Evolutionary conservation across 306 rosid genomes (phyloP).

Genomic region (Luffa aegyptiaca): DNA sequence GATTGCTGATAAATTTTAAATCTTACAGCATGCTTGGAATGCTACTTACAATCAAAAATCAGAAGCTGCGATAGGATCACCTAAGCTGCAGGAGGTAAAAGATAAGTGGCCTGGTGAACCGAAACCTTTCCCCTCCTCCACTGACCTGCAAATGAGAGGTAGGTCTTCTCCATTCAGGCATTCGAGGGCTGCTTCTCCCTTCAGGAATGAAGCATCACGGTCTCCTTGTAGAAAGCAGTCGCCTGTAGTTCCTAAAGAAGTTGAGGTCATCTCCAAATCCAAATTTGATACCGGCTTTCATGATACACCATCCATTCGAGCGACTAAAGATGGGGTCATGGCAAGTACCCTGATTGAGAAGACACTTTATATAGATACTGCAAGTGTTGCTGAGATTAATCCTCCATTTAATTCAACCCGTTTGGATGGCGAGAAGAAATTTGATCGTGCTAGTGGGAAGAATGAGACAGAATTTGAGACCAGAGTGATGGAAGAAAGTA

Average conservation of each 20-base stretch:
- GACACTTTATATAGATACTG: slow-evolving; percentile 67
- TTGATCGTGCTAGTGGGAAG: slow-evolving; percentile 18
- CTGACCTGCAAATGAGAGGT: slow-evolving; percentile 42
- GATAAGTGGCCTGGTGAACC: slow-evolving; percentile 41
- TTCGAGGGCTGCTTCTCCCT: slow-evolving; percentile 61
- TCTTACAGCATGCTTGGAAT: slow-evolving; percentile 39
- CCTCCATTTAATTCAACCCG: slow-evolving; percentile 20
- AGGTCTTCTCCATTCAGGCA: slow-evolving; percentile 63
- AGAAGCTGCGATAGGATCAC: slow-evolving; percentile 23
- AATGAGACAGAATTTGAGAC: slow-evolving; percentile 14
- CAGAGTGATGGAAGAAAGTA: slow-evolving; percentile 20
- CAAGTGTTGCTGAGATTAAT: slow-evolving; percentile 26
- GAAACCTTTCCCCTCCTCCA: slow-evolving; percentile 40
- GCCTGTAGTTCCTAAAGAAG: slow-evolving; percentile 35
- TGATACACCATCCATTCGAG: slow-evolving; percentile 22
- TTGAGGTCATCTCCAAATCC: slow-evolving; percentile 24
- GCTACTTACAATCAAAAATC: slow-evolving; percentile 30
- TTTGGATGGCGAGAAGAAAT: slow-evolving; percentile 21
- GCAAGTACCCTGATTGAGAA: slow-evolving; percentile 50
- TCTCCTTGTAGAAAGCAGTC: slow-evolving; percentile 42
- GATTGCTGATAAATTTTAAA: slow-evolving; percentile 7
- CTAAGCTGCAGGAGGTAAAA: slow-evolving; percentile 33
- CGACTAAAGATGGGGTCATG: slow-evolving; percentile 28
- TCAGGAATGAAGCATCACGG: slow-evolving; percentile 35
- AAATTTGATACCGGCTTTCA: slow-evolving; percentile 25